phyloP scores from a whole-genome alignment of 176 grass and related monocot species.

The Saccharum officinarum region DNA sequence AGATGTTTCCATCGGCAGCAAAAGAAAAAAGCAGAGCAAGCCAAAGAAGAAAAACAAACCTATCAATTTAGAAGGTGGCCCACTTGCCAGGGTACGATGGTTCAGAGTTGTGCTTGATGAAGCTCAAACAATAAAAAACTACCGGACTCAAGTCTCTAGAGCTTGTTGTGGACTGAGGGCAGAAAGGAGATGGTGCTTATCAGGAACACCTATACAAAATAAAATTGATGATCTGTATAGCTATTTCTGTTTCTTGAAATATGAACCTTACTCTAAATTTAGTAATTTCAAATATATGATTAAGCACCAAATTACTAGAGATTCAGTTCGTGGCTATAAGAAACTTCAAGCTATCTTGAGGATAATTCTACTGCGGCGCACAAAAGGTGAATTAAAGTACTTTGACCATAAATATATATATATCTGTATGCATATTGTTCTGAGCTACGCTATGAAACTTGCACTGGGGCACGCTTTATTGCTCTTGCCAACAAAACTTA shows the following conservation, averaged over 20 bases:
- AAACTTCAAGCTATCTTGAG: conserved; percentile 93
- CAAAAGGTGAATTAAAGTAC: conserved; percentile 67
- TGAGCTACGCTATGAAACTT: background rate
- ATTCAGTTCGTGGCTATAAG: conserved; percentile 66
- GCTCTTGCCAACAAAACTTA: background rate
- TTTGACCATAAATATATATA: conserved; percentile 27
- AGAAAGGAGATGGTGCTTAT: conserved; percentile 92
- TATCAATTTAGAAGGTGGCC: conserved; percentile 37
- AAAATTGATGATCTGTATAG: conserved; percentile 92
- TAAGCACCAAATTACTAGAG: conserved; percentile 63
- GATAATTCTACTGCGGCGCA: conserved; percentile 74
- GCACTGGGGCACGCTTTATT: background rate
- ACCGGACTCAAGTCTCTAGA: conserved; percentile 68
- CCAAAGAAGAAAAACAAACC: conserved; percentile 62
- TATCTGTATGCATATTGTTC: background rate
- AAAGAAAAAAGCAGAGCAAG: conserved; percentile 55
- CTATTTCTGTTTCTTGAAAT: conserved; percentile 94
- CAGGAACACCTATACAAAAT: conserved; percentile 96
- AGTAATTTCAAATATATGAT: conserved; percentile 53
- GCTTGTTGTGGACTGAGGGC: conserved; percentile 81
- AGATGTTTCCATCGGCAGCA: conserved; percentile 51
- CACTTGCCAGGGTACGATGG: conserved; percentile 89
- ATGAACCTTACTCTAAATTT: conserved; percentile 68
- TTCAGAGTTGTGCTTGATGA: conserved; percentile 96
- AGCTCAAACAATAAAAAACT: conserved; percentile 97